Base-by-base conservation (phyloP, 768 basidiomycete genomes). In the Leccinum fibrillosum region DNA sequence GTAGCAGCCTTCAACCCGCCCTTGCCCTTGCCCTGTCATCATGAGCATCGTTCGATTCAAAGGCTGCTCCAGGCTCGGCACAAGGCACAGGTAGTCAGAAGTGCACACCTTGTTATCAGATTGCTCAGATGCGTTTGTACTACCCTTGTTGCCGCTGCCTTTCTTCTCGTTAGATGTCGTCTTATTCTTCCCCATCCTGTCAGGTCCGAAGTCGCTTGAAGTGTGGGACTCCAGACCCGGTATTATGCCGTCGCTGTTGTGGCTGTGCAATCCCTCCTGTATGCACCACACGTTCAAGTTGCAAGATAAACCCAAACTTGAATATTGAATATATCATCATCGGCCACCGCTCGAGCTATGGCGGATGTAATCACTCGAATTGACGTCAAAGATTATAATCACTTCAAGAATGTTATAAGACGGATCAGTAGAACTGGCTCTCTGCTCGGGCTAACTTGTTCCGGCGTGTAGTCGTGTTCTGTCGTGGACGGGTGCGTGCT, bases 401-500 rank as follows among this genome's bases (percentile, higher is more conserved):
- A 86, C 55, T 98, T 95, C 66, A 96, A 71, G 97, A 98, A 77
- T 98, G 97, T 78, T 98, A 96, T 82, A 96, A 98, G 80, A 62
- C 12, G 39, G 49, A 63, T 55, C 45, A 56, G 21, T 32, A 6
- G 32, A 35, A 25, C 21, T 21, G 28, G 6, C 68, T 63, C 32
- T 55, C 56, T 17, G 28, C 8, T 15, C 9, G 25, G 13, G 44
- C 45, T 57, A 52, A 63, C 58, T 25, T 3, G 21, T 63, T 39
- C 19, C 39, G n/a, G 51, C 49, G 55, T n/a, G n/a, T n/a, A n/a
- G n/a, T n/a, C n/a, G 74, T 97, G 94, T 81, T 95, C 95, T n/a
- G 95, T 97, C 50, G 94, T 97, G 56, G 78, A 97, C 96, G 94
- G 94, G 92, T 92, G 68, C 57, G 80, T 70, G 17, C 50, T 50